Evolutionary conservation across 2,329 filamentous ascomycete species (phyloP).

Genomic region (Aspergillus thermomutatus): DNA sequence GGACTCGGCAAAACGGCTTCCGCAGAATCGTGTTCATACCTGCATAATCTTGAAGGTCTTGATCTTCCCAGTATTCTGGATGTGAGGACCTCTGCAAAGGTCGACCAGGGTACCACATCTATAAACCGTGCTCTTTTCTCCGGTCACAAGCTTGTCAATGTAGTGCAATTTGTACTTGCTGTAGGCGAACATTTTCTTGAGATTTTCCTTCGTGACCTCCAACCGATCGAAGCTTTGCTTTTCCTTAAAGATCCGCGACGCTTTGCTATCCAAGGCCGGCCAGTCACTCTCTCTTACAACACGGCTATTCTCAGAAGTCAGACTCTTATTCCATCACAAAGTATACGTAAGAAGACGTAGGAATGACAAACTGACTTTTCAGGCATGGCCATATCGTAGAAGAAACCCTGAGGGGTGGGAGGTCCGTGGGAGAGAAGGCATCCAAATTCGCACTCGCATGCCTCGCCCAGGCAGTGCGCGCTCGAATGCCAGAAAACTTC

Average conservation of each 20-base stretch:
- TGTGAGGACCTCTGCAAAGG: conserved; percentile 90
- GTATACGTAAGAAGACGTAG: not conserved
- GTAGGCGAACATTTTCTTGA: conserved; percentile 94
- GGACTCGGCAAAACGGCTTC: not conserved
- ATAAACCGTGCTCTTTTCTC: conserved; percentile 90
- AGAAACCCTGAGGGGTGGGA: conserved; percentile 87
- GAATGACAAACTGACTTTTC: conserved; percentile 50
- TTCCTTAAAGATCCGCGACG: conserved; percentile 85
- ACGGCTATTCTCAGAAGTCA: conserved; percentile 41
- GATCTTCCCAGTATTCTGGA: conserved; percentile 88
- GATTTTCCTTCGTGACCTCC: conserved; percentile 81
- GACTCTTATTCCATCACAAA: conserved; percentile 1
- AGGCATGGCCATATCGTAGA: conserved; percentile 91
- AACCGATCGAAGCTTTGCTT: conserved; percentile 93
- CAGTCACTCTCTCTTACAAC: conserved; percentile 74
- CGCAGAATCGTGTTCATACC: conserved; percentile 31
- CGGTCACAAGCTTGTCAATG: conserved; percentile 91
- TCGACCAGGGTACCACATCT: conserved; percentile 91
- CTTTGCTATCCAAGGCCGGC: conserved; percentile 77
- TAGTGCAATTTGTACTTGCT: conserved; percentile 99
- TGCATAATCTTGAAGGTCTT: conserved; percentile 95
- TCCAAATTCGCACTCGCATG: conserved; percentile 83
- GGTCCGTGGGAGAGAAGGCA: conserved; percentile 93
- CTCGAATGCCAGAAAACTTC: conserved; percentile 98
- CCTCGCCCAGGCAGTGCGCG: conserved; percentile 93